Evolutionary conservation across 495 filamentous ascomycete genomes (phyloP).

Genomic region (Pyrenula aspistea): DNA sequence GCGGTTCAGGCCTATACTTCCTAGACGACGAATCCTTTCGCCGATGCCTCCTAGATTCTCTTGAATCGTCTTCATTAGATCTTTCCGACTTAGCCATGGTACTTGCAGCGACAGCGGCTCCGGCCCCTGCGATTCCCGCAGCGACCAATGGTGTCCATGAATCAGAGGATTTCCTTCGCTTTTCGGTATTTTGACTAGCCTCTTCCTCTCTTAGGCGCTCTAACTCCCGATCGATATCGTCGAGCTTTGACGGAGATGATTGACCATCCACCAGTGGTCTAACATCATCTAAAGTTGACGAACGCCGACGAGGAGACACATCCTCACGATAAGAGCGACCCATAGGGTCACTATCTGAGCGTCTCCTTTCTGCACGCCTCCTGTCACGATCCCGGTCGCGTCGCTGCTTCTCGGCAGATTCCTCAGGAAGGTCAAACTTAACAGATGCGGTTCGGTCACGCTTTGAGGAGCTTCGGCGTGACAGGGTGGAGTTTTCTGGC

Average conservation of each 20-base stretch:
- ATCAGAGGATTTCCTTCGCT: background rate
- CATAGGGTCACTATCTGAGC: conserved; percentile 1
- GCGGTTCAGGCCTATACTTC: background rate
- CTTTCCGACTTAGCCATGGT: background rate
- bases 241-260: conserved; percentile 6
- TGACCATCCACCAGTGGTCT: conserved; percentile 3
- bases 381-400: conserved; percentile 20
- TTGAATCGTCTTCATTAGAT: background rate
- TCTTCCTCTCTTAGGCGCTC: background rate
- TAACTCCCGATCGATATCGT: conserved; percentile 5
- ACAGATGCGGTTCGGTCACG: conserved; percentile 29
- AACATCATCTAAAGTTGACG: background rate
- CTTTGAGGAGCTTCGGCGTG: conserved; percentile 25
- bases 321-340: conserved; percentile 4
- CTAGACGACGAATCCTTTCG: background rate
- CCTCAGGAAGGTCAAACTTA: conserved; percentile 33
- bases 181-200: background rate
- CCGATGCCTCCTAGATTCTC: background rate
- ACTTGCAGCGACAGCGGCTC: background rate
- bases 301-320: conserved; percentile 1
- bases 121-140: background rate
- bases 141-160: background rate
- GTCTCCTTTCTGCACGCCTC: conserved; percentile 11
- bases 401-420: conserved; percentile 32
- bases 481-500: conserved; percentile 11